Base-by-base conservation (phyloP, 2,329 filamentous ascomycete genomes). In the Hyphodiscus sp. region DNA sequence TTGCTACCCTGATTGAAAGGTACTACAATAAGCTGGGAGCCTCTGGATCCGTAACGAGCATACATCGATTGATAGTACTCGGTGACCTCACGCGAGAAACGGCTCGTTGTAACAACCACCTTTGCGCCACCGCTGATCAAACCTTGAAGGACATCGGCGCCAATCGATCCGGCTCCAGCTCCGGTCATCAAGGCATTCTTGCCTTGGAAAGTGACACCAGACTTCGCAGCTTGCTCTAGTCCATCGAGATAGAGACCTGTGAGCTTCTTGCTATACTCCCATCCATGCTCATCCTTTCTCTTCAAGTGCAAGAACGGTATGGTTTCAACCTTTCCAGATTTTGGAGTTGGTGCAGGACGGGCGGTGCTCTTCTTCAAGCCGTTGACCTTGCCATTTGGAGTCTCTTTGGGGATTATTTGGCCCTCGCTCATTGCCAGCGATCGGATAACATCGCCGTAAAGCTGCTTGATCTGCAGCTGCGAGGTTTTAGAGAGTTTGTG, bases 1-100 rank as follows among this genome's bases (percentile, higher is more conserved):
- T 96, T 95, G 77, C 92, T 97, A 60, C 92, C 94, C 72, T 96
- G 91, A 73, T 99, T 99, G 82, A 99, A 99, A 48, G 95, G 94
- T 52, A 97, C 95, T 52, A 99, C 94, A 42, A 99, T 90, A 52
- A 99, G 86, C 74, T 97, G 91, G 54, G 94, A 97, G 60, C 94
- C 94, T 61, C 90, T 88, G 57, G 90, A 89, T 66, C 94, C 94
- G 66, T 88, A 96, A 57, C 91, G 88, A 58, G 91, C 88, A 72
- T 99, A 99, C 88, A 99, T 97, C 53, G 90, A 85, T 74, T 99
- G 94, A 75, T 99, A 99, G 76, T 97, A 99, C 75, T 99, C 94
- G 6, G 94, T 99, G 53, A 99, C 94, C 71, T 96, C 88, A 45
- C 91, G 89, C 16, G 94, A 99, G 78, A 94, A 99, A 63, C 94